Evolutionary conservation across 1,284 basidiomycete genomes (phyloP).

Genomic region (Tilletia indica): DNA sequence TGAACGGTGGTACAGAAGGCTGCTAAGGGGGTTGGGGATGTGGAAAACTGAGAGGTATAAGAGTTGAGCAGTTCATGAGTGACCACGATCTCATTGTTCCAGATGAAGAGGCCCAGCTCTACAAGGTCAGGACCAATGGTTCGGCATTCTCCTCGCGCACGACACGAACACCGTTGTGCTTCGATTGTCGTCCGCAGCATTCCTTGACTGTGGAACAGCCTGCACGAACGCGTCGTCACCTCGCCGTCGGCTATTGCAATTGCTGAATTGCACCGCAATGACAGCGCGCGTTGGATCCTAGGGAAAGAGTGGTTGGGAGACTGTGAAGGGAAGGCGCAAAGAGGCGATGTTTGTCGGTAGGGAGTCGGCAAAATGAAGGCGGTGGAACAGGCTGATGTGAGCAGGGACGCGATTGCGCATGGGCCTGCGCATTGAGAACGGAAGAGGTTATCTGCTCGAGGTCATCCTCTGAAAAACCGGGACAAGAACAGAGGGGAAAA

Average conservation of each 20-base stretch:
- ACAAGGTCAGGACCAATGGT: not conserved
- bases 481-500: not conserved
- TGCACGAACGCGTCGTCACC: not conserved
- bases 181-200: not conserved
- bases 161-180: not conserved
- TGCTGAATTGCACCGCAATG: not conserved
- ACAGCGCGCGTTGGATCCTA: not conserved
- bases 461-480: not conserved
- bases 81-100: not conserved
- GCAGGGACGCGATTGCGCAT: not conserved
- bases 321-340: not conserved
- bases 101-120: not conserved
- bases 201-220: not conserved
- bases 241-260: not conserved
- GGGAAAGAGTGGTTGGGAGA: not conserved
- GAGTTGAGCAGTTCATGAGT: not conserved
- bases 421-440: not conserved
- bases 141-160: not conserved
- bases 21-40: not conserved
- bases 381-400: not conserved
- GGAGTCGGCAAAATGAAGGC: not conserved
- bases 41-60: not conserved
- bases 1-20: not conserved
- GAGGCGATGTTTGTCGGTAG: not conserved
- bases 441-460: not conserved